Evolutionary conservation across 768 basidiomycete genomes (phyloP).

Genomic region (Lactarius vividus): DNA sequence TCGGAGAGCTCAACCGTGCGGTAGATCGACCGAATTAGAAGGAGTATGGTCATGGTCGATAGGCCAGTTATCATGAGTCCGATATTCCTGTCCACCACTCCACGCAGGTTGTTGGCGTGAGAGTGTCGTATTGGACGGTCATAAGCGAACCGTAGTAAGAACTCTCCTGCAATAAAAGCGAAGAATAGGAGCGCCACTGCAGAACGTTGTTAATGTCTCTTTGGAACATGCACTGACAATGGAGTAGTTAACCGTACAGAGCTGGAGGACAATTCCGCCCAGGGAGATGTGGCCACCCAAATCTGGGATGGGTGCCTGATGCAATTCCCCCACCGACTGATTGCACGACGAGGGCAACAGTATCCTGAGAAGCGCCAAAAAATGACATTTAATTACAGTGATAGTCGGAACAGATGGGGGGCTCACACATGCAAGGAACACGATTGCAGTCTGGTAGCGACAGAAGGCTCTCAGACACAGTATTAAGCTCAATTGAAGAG

Average conservation of each 20-base stretch:
- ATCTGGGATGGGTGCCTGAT: constrained; percentile 16
- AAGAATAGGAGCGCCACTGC: constrained; percentile 5
- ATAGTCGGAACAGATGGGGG: not conserved
- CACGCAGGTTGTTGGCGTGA: not conserved
- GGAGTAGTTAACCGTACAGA: constrained; percentile 1
- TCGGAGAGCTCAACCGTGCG: constrained; percentile 19
- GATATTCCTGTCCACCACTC: not conserved
- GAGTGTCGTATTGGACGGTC: not conserved
- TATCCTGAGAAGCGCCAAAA: not conserved
- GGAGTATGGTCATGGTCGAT: not conserved
- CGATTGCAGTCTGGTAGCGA: not conserved
- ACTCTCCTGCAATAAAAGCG: constrained; percentile 5
- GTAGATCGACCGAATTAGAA: constrained; percentile 18
- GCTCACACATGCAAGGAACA: constrained; percentile 13
- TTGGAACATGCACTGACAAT: not conserved
- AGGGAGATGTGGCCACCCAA: constrained; percentile 23
- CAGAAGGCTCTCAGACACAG: not conserved
- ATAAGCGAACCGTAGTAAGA: constrained; percentile 9
- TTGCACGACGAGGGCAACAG: constrained; percentile 32
- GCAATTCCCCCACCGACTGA: constrained; percentile 33
- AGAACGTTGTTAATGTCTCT: not conserved
- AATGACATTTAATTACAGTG: not conserved
- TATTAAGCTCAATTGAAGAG: constrained; percentile 11
- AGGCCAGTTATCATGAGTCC: not conserved
- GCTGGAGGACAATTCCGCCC: constrained; percentile 25